A percentile compares a stretch with the other conserved stretches of the same genome.
Conservation (phyloP, 495 filamentous ascomycete genomes). For the Daldinia grandis region DNA sequence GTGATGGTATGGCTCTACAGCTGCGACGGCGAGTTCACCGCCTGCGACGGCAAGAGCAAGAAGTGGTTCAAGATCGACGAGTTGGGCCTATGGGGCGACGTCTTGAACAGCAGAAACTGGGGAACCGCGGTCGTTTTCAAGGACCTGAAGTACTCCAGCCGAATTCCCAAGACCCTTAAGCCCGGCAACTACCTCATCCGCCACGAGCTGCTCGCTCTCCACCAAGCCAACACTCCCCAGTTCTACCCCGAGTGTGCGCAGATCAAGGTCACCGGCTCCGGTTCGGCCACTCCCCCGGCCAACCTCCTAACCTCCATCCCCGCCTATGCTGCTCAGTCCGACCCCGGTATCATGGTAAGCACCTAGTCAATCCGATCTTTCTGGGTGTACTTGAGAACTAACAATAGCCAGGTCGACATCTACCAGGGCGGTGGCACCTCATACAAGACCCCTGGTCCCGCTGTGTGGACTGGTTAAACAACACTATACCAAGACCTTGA, state of each 20-base stretch:
- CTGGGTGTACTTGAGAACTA: background rate
- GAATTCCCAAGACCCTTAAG: conserved; percentile 59
- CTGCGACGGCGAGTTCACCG: conserved; percentile 57
- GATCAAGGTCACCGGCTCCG: conserved; percentile 60
- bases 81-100: conserved; percentile 54
- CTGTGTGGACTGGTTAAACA: conserved; percentile 57
- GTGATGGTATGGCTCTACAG: conserved; percentile 65
- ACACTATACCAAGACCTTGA: background rate
- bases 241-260: conserved; percentile 70
- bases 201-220: conserved; percentile 67
- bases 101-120: conserved; percentile 60
- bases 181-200: conserved; percentile 67
- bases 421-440: conserved; percentile 55
- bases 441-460: conserved; percentile 60
- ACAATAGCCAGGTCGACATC: conserved; percentile 53
- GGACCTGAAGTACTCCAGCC: conserved; percentile 61
- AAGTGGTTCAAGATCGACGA: conserved; percentile 71
- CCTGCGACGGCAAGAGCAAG: conserved; percentile 55
- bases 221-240: conserved; percentile 67
- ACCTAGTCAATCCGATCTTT: background rate
- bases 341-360: conserved; percentile 61
- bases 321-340: conserved; percentile 58
- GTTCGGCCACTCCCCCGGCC: conserved; percentile 53
- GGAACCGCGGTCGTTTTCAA: conserved; percentile 57
- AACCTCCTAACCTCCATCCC: conserved; percentile 59